Evolutionary conservation across 345 rosid genomes (phyloP), one percentile per base, ranked within the genome.

Genomic region (Moricandia arvensis): DNA sequence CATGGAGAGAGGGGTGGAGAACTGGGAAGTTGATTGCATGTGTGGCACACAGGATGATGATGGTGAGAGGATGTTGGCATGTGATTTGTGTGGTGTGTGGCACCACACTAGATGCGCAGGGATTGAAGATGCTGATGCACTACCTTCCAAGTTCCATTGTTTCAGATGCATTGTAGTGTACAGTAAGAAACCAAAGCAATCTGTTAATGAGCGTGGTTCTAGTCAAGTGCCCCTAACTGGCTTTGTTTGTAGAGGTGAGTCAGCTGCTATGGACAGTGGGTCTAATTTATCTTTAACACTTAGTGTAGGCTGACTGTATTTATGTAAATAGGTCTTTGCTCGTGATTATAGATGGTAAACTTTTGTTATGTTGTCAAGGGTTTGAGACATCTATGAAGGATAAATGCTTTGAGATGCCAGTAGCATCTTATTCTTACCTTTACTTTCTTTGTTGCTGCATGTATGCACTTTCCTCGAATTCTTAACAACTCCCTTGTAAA

Each of bases 41-140:
- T 89, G 95, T 54, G 91, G 95, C 4, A 81, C 94, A 1, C 86
- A 79, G 75, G 94, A 91, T 66, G 92, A 90, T 66, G 95, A 90
- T 49, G 92, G 92, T 16, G 92, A 90, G 79, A 85, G 84, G 59
- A 90, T 90, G 93, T 63, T 88, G 77, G 91, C 89, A 0, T 91
- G 95, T 75, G 93, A 91, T 69, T 31, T 9, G 17, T 91, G 91
- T 33, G 79, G 90, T 54, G 86, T 87, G 37, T 91, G 97, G 95
- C 89, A 85, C 75, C 95, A 89, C 59, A 88, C 90, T 7, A 80
- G 90, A 70, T 91, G 97, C 69, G 85, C 83, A 27, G 96, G 93
- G 67, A 88, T 88, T 41, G 84, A 83, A 30, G 87, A 80, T 54
- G 65, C 83, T 6, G 82, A 83, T 37, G 74, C 53, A 24, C 79